A percentile compares a stretch with the other conserved stretches of the same genome.
These are phyloP conservation scores for Sophora flavescens DNA, from an alignment of 306 rosid genomes.

Conservation along the genomic window DNA sequence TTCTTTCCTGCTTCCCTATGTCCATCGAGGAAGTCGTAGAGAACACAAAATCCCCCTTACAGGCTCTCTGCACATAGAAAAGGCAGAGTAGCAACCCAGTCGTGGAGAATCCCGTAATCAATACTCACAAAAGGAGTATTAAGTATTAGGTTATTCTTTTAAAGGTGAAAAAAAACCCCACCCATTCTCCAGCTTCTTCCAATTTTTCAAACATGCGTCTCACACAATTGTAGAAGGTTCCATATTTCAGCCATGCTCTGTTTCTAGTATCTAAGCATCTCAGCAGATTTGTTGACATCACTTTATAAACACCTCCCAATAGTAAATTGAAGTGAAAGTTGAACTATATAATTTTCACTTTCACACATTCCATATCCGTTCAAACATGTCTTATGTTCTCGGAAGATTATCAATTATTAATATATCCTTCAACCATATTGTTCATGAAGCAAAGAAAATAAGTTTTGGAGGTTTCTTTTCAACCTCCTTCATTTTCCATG, in stretches of 20 bases:
- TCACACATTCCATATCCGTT: conserved; percentile 5
- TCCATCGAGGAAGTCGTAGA: too few relatives aligned
- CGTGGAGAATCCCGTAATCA: too few relatives aligned
- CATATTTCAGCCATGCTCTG: conserved; percentile 8
- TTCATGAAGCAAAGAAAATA: conserved; percentile 10
- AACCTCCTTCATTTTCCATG: conserved; percentile 9
- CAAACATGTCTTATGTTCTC: not conserved
- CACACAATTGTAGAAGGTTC: conserved; percentile 9
- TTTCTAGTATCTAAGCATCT: conserved; percentile 1
- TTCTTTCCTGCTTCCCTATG: too few relatives aligned
- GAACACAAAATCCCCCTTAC: too few relatives aligned
- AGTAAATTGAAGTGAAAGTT: conserved; percentile 34
- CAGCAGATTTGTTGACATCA: not conserved
- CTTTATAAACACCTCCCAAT: not conserved
- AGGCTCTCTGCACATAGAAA: too few relatives aligned
- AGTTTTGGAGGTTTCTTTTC: not conserved
- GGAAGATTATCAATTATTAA: conserved; percentile 24
- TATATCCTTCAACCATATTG: conserved; percentile 26
- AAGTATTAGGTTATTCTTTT: not conserved
- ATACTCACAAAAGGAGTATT: not conserved
- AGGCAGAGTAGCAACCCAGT: too few relatives aligned
- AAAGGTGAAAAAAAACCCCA: not conserved
- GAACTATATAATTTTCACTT: not conserved
- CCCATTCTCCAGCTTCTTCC: not conserved
- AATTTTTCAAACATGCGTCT: not conserved